Evolutionary conservation across 2,329 filamentous ascomycete genomes (phyloP), one percentile per base, ranked within the genome.

Genomic region (Colletotrichum sidae): DNA sequence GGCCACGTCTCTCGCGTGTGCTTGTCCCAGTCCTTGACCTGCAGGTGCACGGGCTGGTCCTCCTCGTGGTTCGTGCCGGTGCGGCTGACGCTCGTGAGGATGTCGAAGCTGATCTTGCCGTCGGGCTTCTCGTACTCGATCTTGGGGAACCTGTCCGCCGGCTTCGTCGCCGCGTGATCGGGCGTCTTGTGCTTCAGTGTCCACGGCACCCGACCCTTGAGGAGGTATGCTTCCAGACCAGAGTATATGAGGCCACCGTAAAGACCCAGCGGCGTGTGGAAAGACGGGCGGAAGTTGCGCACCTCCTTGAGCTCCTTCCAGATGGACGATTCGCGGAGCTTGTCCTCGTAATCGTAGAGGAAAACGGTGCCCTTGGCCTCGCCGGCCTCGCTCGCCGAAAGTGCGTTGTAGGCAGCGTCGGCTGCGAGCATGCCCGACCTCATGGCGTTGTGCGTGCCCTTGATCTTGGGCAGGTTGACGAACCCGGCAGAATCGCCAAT

Each of bases 41-140:
- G 93, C 72, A 99, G 82, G 79, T 99, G 96, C 55, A 97, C 94
- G 0, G 96, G 96, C 80, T 99, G 94, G 78, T 99, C 96, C 80
- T 99, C 96, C 79, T 98, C 96, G 79, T 99, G 96, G 80, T 98
- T 98, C 38, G 96, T 99, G 44, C 96, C 96, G 6, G 96, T 98
- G 62, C 96, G 89, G 70, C 92, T 96, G 12, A 99, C 96, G 73
- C 92, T 96, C 2, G 96, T 99, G 75, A 99, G 80, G 70, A 99
- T 97, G 76, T 99, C 96, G 75, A 99, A 99, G 69, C 89, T 93
- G 76, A 99, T 90, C 81, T 96, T 92, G 70, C 94, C 94, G 76
- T 99, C 96, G 1, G 96, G 96, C 82, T 98, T 99, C 59, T 93
- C 92, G 75, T 99, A 99, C 75, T 96, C 93, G 73, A 99, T 98